Conservation (phyloP, 257 asterid genomes). For the Paraleonurus japonicus region DNA sequence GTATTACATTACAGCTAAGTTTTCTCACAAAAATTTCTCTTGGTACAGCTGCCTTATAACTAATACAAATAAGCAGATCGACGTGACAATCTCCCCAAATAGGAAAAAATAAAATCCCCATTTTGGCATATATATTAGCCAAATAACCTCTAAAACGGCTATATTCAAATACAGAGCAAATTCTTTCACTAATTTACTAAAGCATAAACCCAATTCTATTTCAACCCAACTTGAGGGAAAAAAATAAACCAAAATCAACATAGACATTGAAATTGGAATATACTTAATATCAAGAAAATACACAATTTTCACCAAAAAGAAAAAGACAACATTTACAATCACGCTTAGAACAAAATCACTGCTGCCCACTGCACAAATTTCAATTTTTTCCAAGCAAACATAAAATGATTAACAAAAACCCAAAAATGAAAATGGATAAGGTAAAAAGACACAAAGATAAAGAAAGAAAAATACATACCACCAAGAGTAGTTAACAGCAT, state of each 20-base stretch:
- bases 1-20: not conserved
- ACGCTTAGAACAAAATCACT: not conserved
- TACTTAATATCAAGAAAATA: not conserved
- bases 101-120: not conserved
- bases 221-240: not conserved
- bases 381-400: conserved; percentile 8
- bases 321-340: conserved; percentile 14
- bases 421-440: not conserved
- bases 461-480: conserved; percentile 52
- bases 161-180: conserved; percentile 12
- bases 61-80: conserved; percentile 4
- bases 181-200: not conserved
- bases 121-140: not conserved
- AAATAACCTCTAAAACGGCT: not conserved
- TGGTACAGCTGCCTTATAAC: not conserved
- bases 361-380: not conserved
- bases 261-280: not conserved
- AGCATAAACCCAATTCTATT: conserved; percentile 3
- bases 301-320: not conserved
- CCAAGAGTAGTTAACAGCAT: conserved; percentile 59
- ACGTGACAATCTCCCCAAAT: not conserved
- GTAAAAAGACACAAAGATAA: not conserved
- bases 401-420: not conserved
- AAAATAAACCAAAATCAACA: not conserved
- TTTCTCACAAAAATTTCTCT: not conserved